Base-by-base conservation (phyloP, 495 filamentous ascomycete species). In the Durotheca rogersii region DNA sequence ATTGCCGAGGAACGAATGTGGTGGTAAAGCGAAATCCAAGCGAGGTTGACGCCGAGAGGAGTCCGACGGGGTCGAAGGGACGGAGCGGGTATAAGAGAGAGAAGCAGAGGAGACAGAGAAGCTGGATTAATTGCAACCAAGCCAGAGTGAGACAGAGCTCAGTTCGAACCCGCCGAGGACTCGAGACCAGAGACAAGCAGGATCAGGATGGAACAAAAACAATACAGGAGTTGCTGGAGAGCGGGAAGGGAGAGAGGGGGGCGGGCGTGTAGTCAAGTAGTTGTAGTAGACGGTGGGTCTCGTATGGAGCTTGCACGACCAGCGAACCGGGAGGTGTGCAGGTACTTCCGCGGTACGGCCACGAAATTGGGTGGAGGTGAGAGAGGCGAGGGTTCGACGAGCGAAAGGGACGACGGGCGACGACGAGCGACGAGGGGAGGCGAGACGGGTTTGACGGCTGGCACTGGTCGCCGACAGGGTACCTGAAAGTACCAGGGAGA, bases 181-280 rank as follows among this genome's bases (percentile, higher is more conserved):
- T 66, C 42, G 47, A 55, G 46, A 54, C 56, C 47, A 67, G 62
- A 66, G 65, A 64, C 58, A 67, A 50, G 45, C 51, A 61, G 51
- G 50, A 58, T 53, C 52, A 66, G 42, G 62, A 64, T 64, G 63
- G 56, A 68, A 53, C 62, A 64, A 61, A 59, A 62, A 48, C 47
- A 53, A 58, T 51, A 58, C 60, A 61, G 53, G 61, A 65, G 53
- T 47, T 58, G 55, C 61, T 62, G 40, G 61, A 60, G 57, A 67
- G 54, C 55, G 52, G 59, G 49, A 69, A 61, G 66, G 61, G 55
- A 62, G 65, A 47, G 56, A 54, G 50, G 56, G 63, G 57, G 67
- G 55, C 53, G 50, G 64, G 47, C 63, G 60, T 56, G 56, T 62
- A 53, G 55, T 51, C 36, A 53, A 52, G 49, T 60, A 70, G 56